phyloP scores from a whole-genome alignment of 1,284 basidiomycete species.

The Mycocalia duriaeana region DNA sequence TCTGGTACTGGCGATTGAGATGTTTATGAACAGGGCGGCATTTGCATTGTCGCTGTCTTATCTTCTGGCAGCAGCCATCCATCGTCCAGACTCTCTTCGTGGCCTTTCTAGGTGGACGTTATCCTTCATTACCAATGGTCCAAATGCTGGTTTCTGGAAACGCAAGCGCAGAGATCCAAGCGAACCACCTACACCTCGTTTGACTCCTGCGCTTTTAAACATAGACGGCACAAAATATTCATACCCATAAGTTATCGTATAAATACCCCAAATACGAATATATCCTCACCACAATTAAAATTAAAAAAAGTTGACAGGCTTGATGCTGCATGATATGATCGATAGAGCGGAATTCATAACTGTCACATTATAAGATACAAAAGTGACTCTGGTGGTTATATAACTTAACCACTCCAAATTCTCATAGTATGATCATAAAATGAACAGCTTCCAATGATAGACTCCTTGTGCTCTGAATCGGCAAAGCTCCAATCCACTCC shows the following conservation, averaged over 20 bases:
- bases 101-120: conserved; percentile 70
- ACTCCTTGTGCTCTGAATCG: conserved; percentile 28
- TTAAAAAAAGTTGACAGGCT: no score
- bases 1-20: background rate
- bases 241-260: background rate
- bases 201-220: no score
- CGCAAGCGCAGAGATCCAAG: conserved; percentile 27
- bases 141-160: conserved; percentile 48
- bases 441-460: conserved; percentile 83
- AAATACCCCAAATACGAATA: no score
- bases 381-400: no score
- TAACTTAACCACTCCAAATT: conserved; percentile 55
- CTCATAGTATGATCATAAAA: conserved; percentile 92
- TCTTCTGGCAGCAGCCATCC: conserved; percentile 57
- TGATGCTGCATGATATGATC: no score
- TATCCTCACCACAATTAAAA: no score
- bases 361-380: no score
- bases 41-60: conserved; percentile 62
- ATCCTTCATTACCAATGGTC: conserved; percentile 57
- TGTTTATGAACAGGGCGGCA: conserved; percentile 30
- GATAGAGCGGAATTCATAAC: no score
- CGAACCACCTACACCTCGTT: conserved; percentile 18
- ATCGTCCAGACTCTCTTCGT: conserved; percentile 57
- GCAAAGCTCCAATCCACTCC: conserved; percentile 89
- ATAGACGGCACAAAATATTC: no score